Evolutionary conservation across 345 rosid genomes (phyloP).

Genomic region (Sapria himalayana): DNA sequence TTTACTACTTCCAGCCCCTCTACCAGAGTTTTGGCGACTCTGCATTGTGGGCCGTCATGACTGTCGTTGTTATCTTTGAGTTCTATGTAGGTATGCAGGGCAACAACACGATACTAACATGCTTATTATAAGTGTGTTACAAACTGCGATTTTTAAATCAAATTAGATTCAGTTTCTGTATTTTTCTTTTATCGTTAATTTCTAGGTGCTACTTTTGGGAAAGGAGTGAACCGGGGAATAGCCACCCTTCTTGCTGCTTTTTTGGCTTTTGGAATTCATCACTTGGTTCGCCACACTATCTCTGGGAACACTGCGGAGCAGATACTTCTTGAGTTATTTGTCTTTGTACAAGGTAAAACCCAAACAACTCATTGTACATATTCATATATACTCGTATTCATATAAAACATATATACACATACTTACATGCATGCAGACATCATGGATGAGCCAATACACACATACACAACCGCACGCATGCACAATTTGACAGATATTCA

Average conservation of each 20-base stretch:
- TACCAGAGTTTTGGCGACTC: slow-evolving; percentile 40
- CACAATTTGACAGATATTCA: background rate
- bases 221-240: slow-evolving; percentile 42
- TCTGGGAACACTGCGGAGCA: slow-evolving; percentile 43
- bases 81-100: slow-evolving; percentile 45
- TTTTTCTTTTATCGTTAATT: background rate
- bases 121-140: slow-evolving; percentile 5
- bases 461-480: background rate
- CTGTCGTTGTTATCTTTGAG: slow-evolving; percentile 67
- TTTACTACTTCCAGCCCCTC: slow-evolving; percentile 41
- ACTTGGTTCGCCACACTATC: slow-evolving; percentile 27
- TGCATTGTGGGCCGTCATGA: slow-evolving; percentile 76
- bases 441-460: too few relatives aligned
- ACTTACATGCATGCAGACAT: too few relatives aligned
- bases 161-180: background rate
- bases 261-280: slow-evolving; percentile 52
- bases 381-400: too few relatives aligned
- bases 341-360: slow-evolving; percentile 37
- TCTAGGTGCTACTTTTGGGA: slow-evolving; percentile 56
- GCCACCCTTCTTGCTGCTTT: slow-evolving; percentile 52
- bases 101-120: background rate
- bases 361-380: too few relatives aligned
- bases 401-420: too few relatives aligned
- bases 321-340: slow-evolving; percentile 39
- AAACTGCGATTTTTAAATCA: background rate